A percentile compares a stretch with the other conserved stretches of the same genome.
These are phyloP conservation scores for Zygosaccharomyces rouxii DNA, from an alignment of 805 yeast genomes.

Conservation along the genomic window DNA sequence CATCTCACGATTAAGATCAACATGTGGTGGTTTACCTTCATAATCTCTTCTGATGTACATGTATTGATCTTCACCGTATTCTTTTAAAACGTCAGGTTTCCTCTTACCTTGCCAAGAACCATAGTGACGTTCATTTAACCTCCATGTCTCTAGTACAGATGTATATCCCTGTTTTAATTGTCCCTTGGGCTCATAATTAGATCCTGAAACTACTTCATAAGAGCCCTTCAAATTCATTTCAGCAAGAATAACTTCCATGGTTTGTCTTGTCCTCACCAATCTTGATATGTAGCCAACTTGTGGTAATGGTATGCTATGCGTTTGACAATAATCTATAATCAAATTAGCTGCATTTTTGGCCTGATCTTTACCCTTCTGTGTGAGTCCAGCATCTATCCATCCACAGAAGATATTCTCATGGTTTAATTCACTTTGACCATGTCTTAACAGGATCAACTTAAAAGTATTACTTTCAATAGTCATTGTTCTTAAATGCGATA, in stretches of 20 bases:
- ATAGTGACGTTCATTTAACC: constrained; percentile 80
- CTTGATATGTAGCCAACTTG: constrained; percentile 67
- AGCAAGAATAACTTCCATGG: constrained; percentile 62
- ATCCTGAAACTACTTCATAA: constrained; percentile 23
- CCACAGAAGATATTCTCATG: constrained; percentile 76
- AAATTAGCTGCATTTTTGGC: constrained; percentile 62
- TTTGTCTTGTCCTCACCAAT: constrained; percentile 68
- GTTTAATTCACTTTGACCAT: constrained; percentile 81
- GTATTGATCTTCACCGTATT: constrained; percentile 69
- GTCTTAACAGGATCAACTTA: constrained; percentile 51
- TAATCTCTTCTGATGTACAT: constrained; percentile 78
- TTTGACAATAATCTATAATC: constrained; percentile 40
- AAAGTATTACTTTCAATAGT: constrained; percentile 21
- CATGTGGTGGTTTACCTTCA: constrained; percentile 62
- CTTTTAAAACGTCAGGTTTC: constrained; percentile 58
- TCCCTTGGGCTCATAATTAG: constrained; percentile 8
- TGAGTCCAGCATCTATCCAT: constrained; percentile 73
- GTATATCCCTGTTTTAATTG: constrained; percentile 43
- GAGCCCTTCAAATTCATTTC: constrained; percentile 36
- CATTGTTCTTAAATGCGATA: constrained; percentile 6
- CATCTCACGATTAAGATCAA: constrained; percentile 34
- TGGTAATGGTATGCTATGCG: constrained; percentile 36
- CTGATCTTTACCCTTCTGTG: constrained; percentile 62
- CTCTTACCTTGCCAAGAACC: constrained; percentile 77
- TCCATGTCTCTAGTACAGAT: constrained; percentile 64